Percentiles rank a stretch among this genome's conserved stretches.
phyloP scores from a whole-genome alignment of 768 basidiomycete species.

The Russula compacta region DNA sequence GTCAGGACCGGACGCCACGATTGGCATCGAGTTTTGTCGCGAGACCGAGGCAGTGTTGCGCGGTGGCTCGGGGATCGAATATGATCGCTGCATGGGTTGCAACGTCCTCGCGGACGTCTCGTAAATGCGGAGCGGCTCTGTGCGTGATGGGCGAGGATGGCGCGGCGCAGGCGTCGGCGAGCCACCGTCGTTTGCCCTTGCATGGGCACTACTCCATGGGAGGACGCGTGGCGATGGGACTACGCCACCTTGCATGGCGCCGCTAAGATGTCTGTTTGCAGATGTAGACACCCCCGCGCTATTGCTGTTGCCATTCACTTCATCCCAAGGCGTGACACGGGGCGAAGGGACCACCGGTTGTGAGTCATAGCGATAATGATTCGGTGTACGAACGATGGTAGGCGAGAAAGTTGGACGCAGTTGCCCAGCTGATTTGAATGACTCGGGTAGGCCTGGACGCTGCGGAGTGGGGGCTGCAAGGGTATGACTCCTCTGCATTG shows the following conservation, averaged over 20 bases:
- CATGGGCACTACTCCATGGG: constrained; percentile 6
- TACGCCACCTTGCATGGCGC: not conserved
- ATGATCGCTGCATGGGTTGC: constrained; percentile 9
- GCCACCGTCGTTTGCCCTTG: constrained; percentile 1
- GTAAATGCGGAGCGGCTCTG: constrained; percentile 3
- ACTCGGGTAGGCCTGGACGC: constrained; percentile 27
- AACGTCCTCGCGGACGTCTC: not conserved
- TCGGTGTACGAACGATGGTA: constrained; percentile 61
- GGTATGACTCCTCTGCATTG: constrained; percentile 10
- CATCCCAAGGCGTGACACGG: constrained; percentile 8
- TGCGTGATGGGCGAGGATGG: not conserved
- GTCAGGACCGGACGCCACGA: not conserved
- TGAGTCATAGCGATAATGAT: constrained; percentile 37
- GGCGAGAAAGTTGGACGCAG: constrained; percentile 61
- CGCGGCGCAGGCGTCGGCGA: constrained; percentile 14
- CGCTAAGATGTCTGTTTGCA: constrained; percentile 7
- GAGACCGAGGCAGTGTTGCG: not conserved
- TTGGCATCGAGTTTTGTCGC: constrained; percentile 18
- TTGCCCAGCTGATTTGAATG: constrained; percentile 42
- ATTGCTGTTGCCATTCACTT: not conserved
- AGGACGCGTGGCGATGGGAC: constrained; percentile 11
- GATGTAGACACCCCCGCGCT: constrained; percentile 1
- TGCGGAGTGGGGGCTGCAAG: constrained; percentile 20
- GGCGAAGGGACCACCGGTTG: constrained; percentile 17
- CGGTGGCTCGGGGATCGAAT: constrained; percentile 9